phyloP scores from a whole-genome alignment of 176 grass and related monocot species.

The Calamus simplicifolius region DNA sequence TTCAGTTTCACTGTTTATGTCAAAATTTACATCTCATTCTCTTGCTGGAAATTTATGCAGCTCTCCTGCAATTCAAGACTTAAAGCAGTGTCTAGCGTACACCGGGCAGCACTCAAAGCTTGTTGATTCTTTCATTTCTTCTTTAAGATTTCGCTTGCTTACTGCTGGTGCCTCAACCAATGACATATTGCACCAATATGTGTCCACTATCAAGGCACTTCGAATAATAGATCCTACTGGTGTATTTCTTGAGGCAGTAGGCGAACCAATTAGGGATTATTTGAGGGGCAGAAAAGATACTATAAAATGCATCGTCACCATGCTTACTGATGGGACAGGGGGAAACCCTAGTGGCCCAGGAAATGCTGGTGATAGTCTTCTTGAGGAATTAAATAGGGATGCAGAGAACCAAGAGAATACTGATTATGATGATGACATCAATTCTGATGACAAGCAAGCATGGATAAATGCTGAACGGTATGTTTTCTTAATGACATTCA shows the following conservation, averaged over 20 bases:
- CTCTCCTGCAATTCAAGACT: slow-evolving; percentile 87
- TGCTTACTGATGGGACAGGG: slow-evolving; percentile 85
- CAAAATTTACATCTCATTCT: slow-evolving; percentile 8
- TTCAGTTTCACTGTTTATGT: no score
- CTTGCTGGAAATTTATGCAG: slow-evolving; percentile 37
- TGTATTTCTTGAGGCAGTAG: slow-evolving; percentile 94
- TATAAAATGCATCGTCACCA: slow-evolving; percentile 97
- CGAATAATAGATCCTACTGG: slow-evolving; percentile 88
- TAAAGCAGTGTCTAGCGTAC: slow-evolving; percentile 91
- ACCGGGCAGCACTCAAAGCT: slow-evolving; percentile 94
- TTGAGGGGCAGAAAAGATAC: slow-evolving; percentile 94
- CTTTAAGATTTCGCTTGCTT: slow-evolving; percentile 77
- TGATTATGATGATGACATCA: slow-evolving; percentile 74
- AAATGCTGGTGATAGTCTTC: slow-evolving; percentile 69
- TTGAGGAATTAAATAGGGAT: slow-evolving; percentile 97
- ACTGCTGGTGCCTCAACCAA: slow-evolving; percentile 97
- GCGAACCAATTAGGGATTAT: slow-evolving; percentile 99
- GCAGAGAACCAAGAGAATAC: slow-evolving; percentile 68
- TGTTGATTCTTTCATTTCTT: slow-evolving; percentile 93
- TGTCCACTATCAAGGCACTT: slow-evolving; percentile 90
- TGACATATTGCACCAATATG: slow-evolving; percentile 97
- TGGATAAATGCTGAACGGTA: slow-evolving; percentile 93
- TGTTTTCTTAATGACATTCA: slow-evolving; percentile 18
- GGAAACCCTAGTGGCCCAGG: slow-evolving; percentile 57
- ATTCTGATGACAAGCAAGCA: slow-evolving; percentile 90